Conservation (phyloP, 208 protist genomes). For the Leishmania aethiopica region DNA sequence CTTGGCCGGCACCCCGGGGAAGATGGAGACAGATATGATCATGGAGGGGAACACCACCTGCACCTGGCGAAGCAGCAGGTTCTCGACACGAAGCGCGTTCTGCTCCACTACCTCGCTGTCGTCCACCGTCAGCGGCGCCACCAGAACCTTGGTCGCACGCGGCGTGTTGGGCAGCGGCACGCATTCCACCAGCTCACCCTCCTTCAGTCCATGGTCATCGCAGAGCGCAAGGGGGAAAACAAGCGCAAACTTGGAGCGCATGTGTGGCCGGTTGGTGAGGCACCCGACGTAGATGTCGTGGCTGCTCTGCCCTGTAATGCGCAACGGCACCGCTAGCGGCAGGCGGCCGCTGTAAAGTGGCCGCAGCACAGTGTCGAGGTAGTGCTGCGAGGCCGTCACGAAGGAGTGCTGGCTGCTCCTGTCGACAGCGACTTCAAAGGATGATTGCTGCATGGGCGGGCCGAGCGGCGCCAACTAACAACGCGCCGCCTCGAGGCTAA, state of each 20-base stretch:
- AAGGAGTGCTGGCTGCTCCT: constrained; percentile 64
- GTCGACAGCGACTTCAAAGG: constrained; percentile 68
- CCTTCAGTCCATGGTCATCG: constrained; percentile 50
- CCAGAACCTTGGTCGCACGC: constrained; percentile 74
- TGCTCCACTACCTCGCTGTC: constrained; percentile 94
- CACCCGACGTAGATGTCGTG: constrained; percentile 69
- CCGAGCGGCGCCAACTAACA: background rate
- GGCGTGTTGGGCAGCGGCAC: constrained; percentile 41
- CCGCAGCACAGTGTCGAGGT: constrained; percentile 42
- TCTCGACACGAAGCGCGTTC: constrained; percentile 86
- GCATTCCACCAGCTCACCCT: constrained; percentile 65
- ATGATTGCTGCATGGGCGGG: constrained; percentile 30
- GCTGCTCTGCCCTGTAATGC: constrained; percentile 48
- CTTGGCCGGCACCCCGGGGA: constrained; percentile 66
- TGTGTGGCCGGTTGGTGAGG: constrained; percentile 54
- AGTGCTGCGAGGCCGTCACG: constrained; percentile 60
- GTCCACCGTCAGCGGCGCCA: constrained; percentile 82
- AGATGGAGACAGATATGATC: constrained; percentile 69
- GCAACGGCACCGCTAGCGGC: constrained; percentile 61
- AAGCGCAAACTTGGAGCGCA: constrained; percentile 54
- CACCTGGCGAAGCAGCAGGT: constrained; percentile 79
- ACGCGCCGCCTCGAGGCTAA: background rate
- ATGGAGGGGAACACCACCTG: constrained; percentile 84
- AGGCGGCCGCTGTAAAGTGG: constrained; percentile 52
- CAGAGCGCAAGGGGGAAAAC: constrained; percentile 58